Evolutionary conservation across 352 stramenopile species (phyloP), one percentile per base, ranked within the genome.

Genomic region (Sclerospora graminicola): DNA sequence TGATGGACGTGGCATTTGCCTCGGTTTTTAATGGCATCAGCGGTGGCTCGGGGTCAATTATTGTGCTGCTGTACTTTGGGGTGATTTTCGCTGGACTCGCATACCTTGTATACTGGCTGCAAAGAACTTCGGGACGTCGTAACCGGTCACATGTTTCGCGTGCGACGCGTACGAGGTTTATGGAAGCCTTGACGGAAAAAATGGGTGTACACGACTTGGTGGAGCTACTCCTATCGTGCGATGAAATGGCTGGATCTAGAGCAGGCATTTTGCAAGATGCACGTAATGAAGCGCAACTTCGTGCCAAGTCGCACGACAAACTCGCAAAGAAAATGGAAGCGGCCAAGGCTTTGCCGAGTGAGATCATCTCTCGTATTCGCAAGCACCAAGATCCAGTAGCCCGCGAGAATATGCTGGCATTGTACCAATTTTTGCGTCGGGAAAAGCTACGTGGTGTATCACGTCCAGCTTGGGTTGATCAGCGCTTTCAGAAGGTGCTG

Each of bases 161-260:
- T 8, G 50, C 49, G 16, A 89, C 74, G 0, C 38, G 54, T 2
- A 43, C 62, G 11, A 54, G 57, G 16, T 72, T 87, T 11, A 33
- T 78, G 3, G 69, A 82, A 4, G 48, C 58, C 1, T 56, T 90
- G 24, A 60, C 63, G n/a, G 62, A 81, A 11, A 78, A 79, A 32
- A 86, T 88, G 75, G 83, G 75, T 37, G 63, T 88, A 20, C 74
- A 90, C 49, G 78, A 90, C 19, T 68, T 90, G 28, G 67, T 86
- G 26, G 78, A 90, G 51, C 38, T 88, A 42, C 57, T 87, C 40
- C 59, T 90, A 11, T 66, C 73, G n/a, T 83, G 63, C 41, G 65
- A 84, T 41, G 75, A 90, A 51, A 88, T 90, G 78, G 66, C 61
- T 0, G 82, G 68, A 13, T 35, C 55, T 1, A 59, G 50, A 14